Percentiles rank a stretch among this genome's conserved stretches.
phyloP scores from a whole-genome alignment of 2,329 filamentous ascomycete species.

The Cyphellophora attinorum region DNA sequence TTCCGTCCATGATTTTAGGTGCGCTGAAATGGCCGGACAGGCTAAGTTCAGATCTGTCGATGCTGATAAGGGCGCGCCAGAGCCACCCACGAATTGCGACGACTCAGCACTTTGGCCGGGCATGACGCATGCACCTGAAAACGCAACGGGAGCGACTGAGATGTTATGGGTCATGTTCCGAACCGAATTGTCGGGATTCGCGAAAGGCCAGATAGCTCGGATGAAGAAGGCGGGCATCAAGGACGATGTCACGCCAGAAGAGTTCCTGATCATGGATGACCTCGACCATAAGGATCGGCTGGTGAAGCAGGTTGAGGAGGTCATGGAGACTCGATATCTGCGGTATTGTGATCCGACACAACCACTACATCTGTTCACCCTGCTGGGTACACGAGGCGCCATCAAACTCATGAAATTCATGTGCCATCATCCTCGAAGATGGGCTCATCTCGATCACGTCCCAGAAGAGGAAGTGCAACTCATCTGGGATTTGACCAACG shows the following conservation, averaged over 20 bases:
- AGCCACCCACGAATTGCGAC: slow-evolving; percentile 46
- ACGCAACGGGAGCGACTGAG: slow-evolving; percentile 10
- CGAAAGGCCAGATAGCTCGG: neutral
- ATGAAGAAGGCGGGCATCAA: slow-evolving; percentile 1
- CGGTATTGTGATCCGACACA: slow-evolving; percentile 26
- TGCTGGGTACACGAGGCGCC: neutral
- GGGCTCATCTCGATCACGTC: neutral
- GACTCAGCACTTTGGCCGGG: slow-evolving; percentile 47
- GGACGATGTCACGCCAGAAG: neutral
- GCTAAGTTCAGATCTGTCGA: slow-evolving; percentile 7
- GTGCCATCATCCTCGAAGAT: neutral
- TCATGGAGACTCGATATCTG: slow-evolving; percentile 24
- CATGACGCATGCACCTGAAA: slow-evolving; percentile 7
- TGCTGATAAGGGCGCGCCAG: slow-evolving; percentile 14
- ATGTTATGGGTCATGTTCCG: slow-evolving; percentile 10
- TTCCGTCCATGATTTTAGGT: slow-evolving; percentile 2
- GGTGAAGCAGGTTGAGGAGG: slow-evolving; percentile 21
- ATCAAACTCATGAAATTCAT: neutral
- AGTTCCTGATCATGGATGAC: slow-evolving; percentile 2
- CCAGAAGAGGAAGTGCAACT: neutral
- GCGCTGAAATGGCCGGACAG: neutral
- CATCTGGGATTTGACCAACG: neutral
- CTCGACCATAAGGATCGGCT: slow-evolving; percentile 13
- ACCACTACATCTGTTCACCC: slow-evolving; percentile 30
- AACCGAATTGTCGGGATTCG: slow-evolving; percentile 8